Conservation (phyloP, 2,329 filamentous ascomycete species). For the Pyrenophora tritici-repentis region DNA sequence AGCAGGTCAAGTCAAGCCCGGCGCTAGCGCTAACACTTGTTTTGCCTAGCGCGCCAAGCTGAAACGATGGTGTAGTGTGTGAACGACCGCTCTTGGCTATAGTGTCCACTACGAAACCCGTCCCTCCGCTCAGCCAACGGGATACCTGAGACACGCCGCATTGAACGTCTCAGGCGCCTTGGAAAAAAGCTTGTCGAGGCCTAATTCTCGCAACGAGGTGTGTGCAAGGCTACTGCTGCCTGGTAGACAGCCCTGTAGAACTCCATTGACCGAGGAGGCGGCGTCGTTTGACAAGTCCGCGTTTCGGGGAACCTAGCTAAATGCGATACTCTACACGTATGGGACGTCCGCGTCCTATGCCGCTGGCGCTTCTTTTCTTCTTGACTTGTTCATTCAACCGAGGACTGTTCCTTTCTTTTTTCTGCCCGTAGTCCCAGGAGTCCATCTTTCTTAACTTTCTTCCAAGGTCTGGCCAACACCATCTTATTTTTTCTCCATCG, state of each 20-base stretch:
- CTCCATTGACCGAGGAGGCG: not conserved
- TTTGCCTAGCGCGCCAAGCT: constrained; percentile 42
- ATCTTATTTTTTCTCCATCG: constrained; percentile 13
- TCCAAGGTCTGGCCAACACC: no score
- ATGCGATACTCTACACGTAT: constrained; percentile 1
- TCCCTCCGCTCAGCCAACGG: constrained; percentile 31
- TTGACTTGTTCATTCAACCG: not conserved
- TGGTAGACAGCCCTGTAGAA: constrained; percentile 12
- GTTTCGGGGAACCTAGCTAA: constrained; percentile 11
- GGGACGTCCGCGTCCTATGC: not conserved
- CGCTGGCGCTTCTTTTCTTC: not conserved
- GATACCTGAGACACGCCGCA: constrained; percentile 18
- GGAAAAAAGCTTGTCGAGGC: constrained; percentile 30
- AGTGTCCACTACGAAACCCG: constrained; percentile 33
- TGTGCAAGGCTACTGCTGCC: constrained; percentile 30
- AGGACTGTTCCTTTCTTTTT: not conserved
- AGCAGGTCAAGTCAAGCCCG: constrained; percentile 23
- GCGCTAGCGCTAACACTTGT: constrained; percentile 10
- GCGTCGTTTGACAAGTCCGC: constrained; percentile 10
- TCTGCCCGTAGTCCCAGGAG: not conserved
- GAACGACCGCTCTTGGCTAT: constrained; percentile 32
- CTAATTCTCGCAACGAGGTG: constrained; percentile 13
- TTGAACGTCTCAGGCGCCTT: constrained; percentile 32
- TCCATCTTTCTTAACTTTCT: no score
- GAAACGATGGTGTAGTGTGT: constrained; percentile 43